These are phyloP conservation scores for Pseudognaphalium luteoalbum DNA, from an alignment of 129 eudicot genomes.

Conservation along the genomic window DNA sequence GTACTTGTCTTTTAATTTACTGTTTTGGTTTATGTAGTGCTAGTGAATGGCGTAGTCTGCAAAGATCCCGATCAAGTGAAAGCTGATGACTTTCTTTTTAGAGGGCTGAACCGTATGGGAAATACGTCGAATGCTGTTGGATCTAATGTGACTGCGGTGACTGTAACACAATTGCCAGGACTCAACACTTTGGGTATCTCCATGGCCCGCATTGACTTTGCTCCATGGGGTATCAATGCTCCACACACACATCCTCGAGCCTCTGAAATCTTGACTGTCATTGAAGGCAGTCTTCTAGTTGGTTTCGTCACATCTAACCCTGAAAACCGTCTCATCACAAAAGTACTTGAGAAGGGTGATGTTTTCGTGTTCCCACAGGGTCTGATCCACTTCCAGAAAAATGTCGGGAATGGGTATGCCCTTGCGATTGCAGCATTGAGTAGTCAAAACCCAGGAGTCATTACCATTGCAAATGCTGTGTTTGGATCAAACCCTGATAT, in stretches of 20 bases:
- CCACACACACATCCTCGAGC: neutral
- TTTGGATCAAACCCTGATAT: neutral
- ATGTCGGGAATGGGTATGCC: neutral
- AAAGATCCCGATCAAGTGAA: neutral
- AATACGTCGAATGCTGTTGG: neutral
- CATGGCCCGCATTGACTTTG: slow-evolving; percentile 3
- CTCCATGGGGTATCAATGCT: neutral
- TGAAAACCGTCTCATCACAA: neutral
- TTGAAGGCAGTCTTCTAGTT: neutral
- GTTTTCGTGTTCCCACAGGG: neutral
- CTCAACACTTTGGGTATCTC: neutral
- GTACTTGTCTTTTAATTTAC: neutral
- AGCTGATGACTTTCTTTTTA: neutral
- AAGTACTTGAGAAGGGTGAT: neutral
- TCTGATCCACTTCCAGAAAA: neutral
- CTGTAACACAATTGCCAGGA: neutral
- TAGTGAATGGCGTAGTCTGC: neutral
- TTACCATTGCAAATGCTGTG: neutral
- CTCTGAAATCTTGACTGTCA: neutral
- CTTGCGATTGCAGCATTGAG: neutral
- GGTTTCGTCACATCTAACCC: neutral
- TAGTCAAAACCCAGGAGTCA: neutral
- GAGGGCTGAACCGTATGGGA: neutral
- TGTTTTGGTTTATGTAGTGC: neutral
- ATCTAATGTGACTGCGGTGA: neutral